Evolutionary conservation across 176 grass and related monocot genomes (phyloP).

Genomic region (Musa troglodytarum): DNA sequence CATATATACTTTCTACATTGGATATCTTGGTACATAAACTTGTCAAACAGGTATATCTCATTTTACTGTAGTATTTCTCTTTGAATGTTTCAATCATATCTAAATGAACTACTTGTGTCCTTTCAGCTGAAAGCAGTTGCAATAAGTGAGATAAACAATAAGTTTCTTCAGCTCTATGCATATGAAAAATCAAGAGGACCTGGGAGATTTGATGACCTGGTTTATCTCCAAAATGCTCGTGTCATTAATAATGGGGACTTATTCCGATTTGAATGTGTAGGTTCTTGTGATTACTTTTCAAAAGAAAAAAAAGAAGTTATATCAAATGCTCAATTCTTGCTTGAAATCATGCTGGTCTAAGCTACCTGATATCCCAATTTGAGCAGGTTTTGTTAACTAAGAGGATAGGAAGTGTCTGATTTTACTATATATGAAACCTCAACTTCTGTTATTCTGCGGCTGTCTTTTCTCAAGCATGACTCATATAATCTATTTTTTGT

Average conservation of each 20-base stretch:
- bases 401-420: too few species aligned
- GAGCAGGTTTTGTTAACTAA: too few species aligned
- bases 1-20: constrained; percentile 91
- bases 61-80: not conserved
- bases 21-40: constrained; percentile 97
- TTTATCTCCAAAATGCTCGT: constrained; percentile 86
- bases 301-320: too few species aligned
- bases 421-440: too few species aligned
- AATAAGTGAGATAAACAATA: constrained; percentile 78
- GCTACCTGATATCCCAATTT: too few species aligned
- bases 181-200: constrained; percentile 88
- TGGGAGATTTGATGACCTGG: constrained; percentile 63
- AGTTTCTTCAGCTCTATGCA: constrained; percentile 79
- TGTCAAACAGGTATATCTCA: constrained; percentile 60
- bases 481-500: not conserved
- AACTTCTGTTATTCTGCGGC: not conserved
- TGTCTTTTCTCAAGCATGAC: not conserved
- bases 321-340: too few species aligned
- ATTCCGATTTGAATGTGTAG: constrained; percentile 88
- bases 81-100: not conserved
- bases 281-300: constrained; percentile 5
- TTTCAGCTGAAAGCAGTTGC: constrained; percentile 92
- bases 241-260: constrained; percentile 80
- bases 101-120: too few species aligned
- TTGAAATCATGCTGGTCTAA: too few species aligned